Base-by-base conservation (phyloP, 176 grass and related monocot species). In the Avena atlantica region DNA sequence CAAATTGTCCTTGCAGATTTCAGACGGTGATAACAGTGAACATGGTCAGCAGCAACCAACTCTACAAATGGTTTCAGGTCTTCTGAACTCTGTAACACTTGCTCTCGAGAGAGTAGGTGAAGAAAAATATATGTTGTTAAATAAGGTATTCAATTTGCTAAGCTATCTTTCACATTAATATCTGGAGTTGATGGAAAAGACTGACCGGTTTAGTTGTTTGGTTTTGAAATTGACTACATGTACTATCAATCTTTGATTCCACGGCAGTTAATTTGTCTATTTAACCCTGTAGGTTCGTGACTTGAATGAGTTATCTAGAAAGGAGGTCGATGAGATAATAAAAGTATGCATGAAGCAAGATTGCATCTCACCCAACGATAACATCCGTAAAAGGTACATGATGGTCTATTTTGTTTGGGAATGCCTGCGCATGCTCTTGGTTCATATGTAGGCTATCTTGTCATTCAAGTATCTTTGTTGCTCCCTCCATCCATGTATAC, bases 91-190 rank as follows among this genome's bases (percentile, higher is more conserved):
- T 49, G 68, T 96, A 67, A 52, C 89, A 79, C 80, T 72, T 80
- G 80, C 88, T 90, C 23, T 98, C 6, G 96, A 96, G 71, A 94
- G 92, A 94, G 90, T 90, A 20, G 78, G 88, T 17, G 96, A 94
- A 92, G 93, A 98, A 90, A 98, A 94, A 81, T 92, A 91, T 92
- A 83, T 98, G 80, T 84, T 96, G 48, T 91, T 98, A 75, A 98
- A 95, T 86, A 98, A 95, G 93, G 96, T 98, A 94, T 58, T n/a
- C 4, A 44, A 70, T 70, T 69, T 69, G 63, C 75, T 52, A 63
- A 27, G 4, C 70, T 76, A 21, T 42, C 31, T 69, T 52, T 48
- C 65, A 72, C 52, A 63, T 82, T 68, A 61, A 20, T 49, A 81
- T 55, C 66, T 45, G 15, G 40, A 51, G 53, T 73, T 73, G 65